A percentile compares a stretch with the other conserved stretches of the same genome.
Evolutionary conservation across 2,329 filamentous ascomycete genomes (phyloP).

Genomic region (Penicillium sp.): DNA sequence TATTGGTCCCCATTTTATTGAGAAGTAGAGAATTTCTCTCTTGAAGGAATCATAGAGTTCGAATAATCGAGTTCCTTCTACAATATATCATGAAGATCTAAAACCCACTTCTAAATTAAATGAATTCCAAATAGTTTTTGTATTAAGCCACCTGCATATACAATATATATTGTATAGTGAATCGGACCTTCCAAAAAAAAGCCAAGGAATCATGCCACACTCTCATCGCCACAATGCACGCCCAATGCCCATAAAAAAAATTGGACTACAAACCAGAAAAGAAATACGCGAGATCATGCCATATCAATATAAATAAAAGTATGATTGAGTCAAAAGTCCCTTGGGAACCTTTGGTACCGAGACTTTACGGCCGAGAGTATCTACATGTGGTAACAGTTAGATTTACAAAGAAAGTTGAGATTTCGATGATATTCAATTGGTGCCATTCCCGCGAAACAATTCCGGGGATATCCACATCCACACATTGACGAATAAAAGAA

Average conservation of each 20-base stretch:
- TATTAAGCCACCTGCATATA: not conserved
- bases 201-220: not conserved
- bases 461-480: not conserved
- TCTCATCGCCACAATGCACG: not conserved
- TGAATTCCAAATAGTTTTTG: not conserved
- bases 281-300: not conserved
- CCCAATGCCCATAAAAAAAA: no score
- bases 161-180: not conserved
- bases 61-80: not conserved
- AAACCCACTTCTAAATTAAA: not conserved
- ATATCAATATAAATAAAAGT: not conserved
- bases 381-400: not conserved
- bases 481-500: not conserved
- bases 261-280: not conserved
- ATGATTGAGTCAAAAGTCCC: no score
- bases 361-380: not conserved
- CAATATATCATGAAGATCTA: not conserved
- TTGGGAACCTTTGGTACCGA: not conserved
- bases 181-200: not conserved
- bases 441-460: not conserved
- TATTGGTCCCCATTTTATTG: not conserved
- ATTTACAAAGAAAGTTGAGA: not conserved
- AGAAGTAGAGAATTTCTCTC: not conserved
- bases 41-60: not conserved
- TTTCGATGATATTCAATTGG: not conserved